Evolutionary conservation across 495 filamentous ascomycete genomes (phyloP), one percentile per base, ranked within the genome.

Genomic region (Hypoxylon lienhwacheense): DNA sequence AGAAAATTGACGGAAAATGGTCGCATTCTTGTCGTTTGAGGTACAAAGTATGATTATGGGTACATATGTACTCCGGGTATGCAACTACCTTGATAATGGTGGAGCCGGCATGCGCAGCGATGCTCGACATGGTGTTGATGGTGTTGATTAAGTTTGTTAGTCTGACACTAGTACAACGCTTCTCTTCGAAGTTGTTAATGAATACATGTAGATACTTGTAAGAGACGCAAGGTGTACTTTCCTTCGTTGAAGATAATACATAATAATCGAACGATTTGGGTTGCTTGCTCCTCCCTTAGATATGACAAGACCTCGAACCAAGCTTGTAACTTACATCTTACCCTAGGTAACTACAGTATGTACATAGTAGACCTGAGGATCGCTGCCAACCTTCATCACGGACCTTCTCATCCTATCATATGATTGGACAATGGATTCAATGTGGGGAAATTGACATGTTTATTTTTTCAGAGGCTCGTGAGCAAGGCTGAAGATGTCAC

Each of bases 401-500:
- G n/a, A 25, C 24, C 22, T 26, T n/a, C 26, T 17, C 15, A 41
- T 26, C 40, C 7, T 46, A 20, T 7, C 4, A 22, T 20, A 7
- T 37, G 22, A 61, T 61, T 61, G 57, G 57, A 20, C 51, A 55
- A 61, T 61, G 40, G 34, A 26, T 42, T 22, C 14, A 7, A 42
- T 47, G 50, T 61, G 57, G 56, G 34, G 50, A 55, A 24, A 16
- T 4, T 12, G 47, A 22, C 41, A 41, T 40, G 32, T 19, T 14
- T 34, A 31, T 45, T 20, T 19, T 5, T 28, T 47, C 36, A 36
- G 32, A 16, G 11, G 22, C 35, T 26, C 41, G 45, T 41, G 57
- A 55, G 22, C 57, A 42, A 61, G 57, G 57, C 51, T 60, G 56
- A 60, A 53, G 48, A 20, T 59, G 56, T 54, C 56, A 53, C 56